Evolutionary conservation across 371 early-diverging fungal genomes (phyloP), one percentile per base, ranked within the genome.

Genomic region (Circinella umbellata): DNA sequence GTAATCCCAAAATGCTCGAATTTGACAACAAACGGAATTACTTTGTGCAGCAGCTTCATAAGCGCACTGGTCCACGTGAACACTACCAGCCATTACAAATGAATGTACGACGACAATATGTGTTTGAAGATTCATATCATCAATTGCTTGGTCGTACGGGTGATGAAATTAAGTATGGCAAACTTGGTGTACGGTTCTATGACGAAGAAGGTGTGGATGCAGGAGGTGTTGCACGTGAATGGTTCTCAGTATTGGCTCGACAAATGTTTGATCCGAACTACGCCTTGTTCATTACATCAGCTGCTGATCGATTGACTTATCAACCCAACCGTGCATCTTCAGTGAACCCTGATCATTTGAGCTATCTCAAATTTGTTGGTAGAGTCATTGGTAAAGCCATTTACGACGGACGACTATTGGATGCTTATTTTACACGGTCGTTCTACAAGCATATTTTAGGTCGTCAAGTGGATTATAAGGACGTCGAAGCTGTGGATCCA

Each of bases 181-280:
- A 96, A 76, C 86, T 99, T 53, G 92, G 90, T 73, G 97, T 99
- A 34, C 91, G 94, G 61, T 99, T 99, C 84, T 87, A 93, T 68
- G 95, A 95, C 27, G 99, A 99, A 84, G 98, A 98, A 74, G 99
- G 99, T 63, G 93, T 99, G 1, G 99, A 99, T 88, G 98, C 94
- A 36, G 99, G 99, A 46, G 99, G 99, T 63, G 94, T 99, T 17
- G 95, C 98, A 4, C 91, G 99, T 69, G 99, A 99, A 83, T 99
- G 99, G 99, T 98, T 96, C 89, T 92, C 93, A 63, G 97, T 94
- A 10, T 87, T 99, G 6, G 93, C 98, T 9, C 87, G 96, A 62
- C 97, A 98, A 76, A 98, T 99, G 96, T 97, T 99, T 83, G 96
- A 99, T 80, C 99, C 99, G 11, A 93, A 98, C 80, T 98, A 98